A percentile compares a stretch with the other conserved stretches of the same genome.
These are phyloP conservation scores for Stygiomarasmius scandens DNA, from an alignment of 1,284 basidiomycete genomes.

Conservation along the genomic window DNA sequence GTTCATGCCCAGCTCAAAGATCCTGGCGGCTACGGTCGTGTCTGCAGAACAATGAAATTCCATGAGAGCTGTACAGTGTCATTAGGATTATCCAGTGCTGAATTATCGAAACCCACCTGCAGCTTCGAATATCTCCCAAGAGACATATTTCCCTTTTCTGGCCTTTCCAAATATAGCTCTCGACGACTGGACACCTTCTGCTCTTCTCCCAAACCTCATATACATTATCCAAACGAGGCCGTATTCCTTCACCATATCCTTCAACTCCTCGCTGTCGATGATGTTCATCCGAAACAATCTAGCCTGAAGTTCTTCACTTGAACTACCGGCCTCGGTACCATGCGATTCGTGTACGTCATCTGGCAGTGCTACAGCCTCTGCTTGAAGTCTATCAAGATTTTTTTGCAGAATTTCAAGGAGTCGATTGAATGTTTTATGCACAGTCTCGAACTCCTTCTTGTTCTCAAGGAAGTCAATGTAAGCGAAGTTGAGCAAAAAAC, in stretches of 20 bases:
- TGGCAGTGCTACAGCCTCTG: conserved; percentile 32
- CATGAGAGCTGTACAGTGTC: conserved; percentile 73
- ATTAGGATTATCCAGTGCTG: conserved; percentile 6
- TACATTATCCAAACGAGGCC: conserved; percentile 82
- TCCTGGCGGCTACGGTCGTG: conserved; percentile 81
- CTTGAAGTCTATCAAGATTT: conserved; percentile 53
- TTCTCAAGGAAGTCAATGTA: conserved; percentile 85
- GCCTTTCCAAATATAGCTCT: conserved; percentile 84
- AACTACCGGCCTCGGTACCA: no score
- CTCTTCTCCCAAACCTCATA: conserved; percentile 89
- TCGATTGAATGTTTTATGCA: conserved; percentile 70
- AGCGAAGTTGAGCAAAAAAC: conserved; percentile 88
- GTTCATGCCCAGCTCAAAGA: conserved; percentile 95
- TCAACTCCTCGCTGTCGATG: conserved; percentile 51
- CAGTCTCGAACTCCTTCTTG: conserved; percentile 65
- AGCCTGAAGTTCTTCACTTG: not conserved
- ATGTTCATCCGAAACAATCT: conserved; percentile 39
- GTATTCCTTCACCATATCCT: conserved; percentile 67
- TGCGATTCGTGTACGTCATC: not conserved
- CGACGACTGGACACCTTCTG: conserved; percentile 79
- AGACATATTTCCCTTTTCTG: conserved; percentile 80
- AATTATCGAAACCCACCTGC: conserved; percentile 58
- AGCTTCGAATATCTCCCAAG: conserved; percentile 95
- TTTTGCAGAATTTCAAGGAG: conserved; percentile 71
- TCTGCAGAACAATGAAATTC: conserved; percentile 96